These are phyloP conservation scores for Miscanthus lutarioriparius DNA, from an alignment of 176 grass and related monocot species.

Conservation along the genomic window DNA sequence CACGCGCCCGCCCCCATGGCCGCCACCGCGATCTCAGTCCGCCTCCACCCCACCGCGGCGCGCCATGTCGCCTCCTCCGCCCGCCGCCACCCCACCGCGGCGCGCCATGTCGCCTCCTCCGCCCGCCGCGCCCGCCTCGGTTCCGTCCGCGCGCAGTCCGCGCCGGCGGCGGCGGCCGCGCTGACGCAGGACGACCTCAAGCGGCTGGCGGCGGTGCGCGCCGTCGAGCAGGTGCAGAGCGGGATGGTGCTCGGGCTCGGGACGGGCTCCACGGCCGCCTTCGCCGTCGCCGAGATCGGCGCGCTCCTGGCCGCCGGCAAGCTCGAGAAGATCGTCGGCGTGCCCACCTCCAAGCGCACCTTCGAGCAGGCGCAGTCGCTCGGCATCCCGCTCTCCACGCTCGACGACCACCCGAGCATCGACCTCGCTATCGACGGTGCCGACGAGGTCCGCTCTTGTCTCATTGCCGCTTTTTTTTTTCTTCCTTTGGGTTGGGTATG, in stretches of 20 bases:
- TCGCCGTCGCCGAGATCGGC: slow-evolving; percentile 91
- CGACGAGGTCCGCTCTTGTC: slow-evolving; percentile 66
- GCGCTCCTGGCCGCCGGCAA: slow-evolving; percentile 67
- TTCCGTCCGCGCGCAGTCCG: slow-evolving; percentile 56
- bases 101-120: slow-evolving; percentile 3
- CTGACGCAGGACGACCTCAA: slow-evolving; percentile 93
- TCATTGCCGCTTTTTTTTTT: not conserved
- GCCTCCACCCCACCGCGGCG: slow-evolving; percentile 35
- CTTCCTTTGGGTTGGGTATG: not conserved
- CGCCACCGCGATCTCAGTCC: slow-evolving; percentile 39
- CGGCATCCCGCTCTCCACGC: slow-evolving; percentile 86
- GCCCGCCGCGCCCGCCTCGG: not conserved
- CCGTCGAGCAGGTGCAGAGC: slow-evolving; percentile 85
- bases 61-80: not conserved
- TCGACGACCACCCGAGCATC: slow-evolving; percentile 84
- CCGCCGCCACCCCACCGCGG: slow-evolving; percentile 28
- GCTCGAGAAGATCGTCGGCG: slow-evolving; percentile 77
- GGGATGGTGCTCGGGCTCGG: slow-evolving; percentile 97
- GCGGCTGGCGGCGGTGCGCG: slow-evolving; percentile 85
- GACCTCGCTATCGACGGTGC: slow-evolving; percentile 97
- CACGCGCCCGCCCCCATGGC: slow-evolving; percentile 29
- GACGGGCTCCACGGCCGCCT: slow-evolving; percentile 92
- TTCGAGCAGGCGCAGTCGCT: slow-evolving; percentile 91
- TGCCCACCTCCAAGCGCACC: slow-evolving; percentile 93
- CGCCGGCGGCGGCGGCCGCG: slow-evolving; percentile 48